Conservation (phyloP, 768 basidiomycete species). For the Trametes villosa region DNA sequence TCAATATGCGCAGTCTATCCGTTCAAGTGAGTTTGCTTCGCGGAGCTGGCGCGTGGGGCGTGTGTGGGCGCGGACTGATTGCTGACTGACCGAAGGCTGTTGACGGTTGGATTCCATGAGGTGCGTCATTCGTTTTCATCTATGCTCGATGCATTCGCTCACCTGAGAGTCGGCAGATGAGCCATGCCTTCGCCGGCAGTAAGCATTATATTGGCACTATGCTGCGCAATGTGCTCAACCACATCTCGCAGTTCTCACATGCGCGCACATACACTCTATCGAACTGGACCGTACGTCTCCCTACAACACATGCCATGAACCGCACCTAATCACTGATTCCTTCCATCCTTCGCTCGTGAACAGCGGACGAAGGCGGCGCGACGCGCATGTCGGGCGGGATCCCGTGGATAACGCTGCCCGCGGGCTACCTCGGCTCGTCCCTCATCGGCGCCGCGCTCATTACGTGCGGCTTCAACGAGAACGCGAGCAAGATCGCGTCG, state of each 20-base stretch:
- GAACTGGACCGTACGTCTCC: constrained; percentile 78
- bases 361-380: constrained; percentile 87
- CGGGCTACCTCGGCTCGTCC: constrained; percentile 85
- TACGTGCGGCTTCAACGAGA: constrained; percentile 86
- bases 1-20: constrained; percentile 68
- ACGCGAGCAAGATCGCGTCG: constrained; percentile 84
- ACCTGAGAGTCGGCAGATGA: constrained; percentile 57
- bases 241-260: constrained; percentile 59
- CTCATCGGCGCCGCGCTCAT: constrained; percentile 88
- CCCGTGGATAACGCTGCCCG: constrained; percentile 77
- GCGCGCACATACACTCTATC: constrained; percentile 84
- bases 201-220: background rate
- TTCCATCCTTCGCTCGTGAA: no score
- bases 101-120: constrained; percentile 91
- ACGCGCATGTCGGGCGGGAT: constrained; percentile 90
- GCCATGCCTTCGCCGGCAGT: constrained; percentile 76
- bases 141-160: background rate
- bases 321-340: no score
- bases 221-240: background rate
- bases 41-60: constrained; percentile 1
- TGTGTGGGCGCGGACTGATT: background rate
- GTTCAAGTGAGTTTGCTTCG: constrained; percentile 73
- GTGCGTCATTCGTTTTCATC: constrained; percentile 39
- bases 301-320: background rate
- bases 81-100: constrained; percentile 49